A percentile compares a stretch with the other conserved stretches of the same genome.
Conservation (phyloP, 805 yeast species). For the Kodamaea kaohsiungensis region DNA sequence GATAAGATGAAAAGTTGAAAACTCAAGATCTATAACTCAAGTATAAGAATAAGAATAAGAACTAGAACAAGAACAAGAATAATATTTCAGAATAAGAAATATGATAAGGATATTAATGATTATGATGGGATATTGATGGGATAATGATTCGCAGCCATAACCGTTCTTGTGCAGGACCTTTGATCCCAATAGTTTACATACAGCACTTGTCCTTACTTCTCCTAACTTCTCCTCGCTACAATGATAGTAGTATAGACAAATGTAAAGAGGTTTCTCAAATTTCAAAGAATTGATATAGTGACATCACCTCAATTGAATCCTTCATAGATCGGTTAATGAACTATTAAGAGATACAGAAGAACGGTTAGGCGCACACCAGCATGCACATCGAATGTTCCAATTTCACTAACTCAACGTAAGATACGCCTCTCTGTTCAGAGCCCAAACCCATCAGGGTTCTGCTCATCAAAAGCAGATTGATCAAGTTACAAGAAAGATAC, state of each 20-base stretch:
- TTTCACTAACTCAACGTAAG: not conserved
- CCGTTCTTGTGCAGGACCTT: not conserved
- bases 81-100: not conserved
- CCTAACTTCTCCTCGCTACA: not conserved
- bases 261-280: too few species aligned
- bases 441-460: not conserved
- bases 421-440: not conserved
- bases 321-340: too few species aligned
- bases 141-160: not conserved
- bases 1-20: too few species aligned
- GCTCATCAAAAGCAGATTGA: not conserved
- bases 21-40: too few species aligned
- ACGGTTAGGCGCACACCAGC: not conserved
- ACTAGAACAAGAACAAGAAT: too few species aligned
- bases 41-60: not conserved
- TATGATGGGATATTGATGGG: not conserved
- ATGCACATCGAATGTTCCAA: not conserved
- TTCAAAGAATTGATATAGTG: too few species aligned
- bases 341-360: too few species aligned
- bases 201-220: too few species aligned
- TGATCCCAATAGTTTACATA: too few species aligned
- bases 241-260: too few species aligned
- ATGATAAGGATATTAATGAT: not conserved
- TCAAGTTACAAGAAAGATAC: not conserved
- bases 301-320: too few species aligned